Base-by-base conservation (phyloP, 192 early-diverging fungal genomes). In the Coemansia sp. region DNA sequence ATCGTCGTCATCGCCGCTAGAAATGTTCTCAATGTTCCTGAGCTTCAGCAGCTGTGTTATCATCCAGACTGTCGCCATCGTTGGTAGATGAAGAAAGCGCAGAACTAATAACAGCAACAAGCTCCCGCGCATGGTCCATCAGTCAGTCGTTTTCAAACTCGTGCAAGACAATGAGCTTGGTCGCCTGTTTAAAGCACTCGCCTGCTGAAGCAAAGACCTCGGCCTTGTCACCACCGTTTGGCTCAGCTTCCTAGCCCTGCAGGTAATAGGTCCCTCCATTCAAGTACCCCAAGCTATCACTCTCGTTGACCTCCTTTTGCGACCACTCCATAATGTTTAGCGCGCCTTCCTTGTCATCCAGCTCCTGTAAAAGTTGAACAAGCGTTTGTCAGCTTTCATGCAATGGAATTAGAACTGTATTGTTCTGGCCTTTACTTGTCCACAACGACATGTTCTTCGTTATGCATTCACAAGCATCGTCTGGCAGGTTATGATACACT, bases 211-310 rank as follows among this genome's bases (percentile, higher is more conserved):
- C 54, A 12, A 63, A 61, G 28, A 69, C 42, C 51, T 64, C 15
- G 26, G 52, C 25, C 67, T 63, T 80, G 48, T 69, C 71, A 17
- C 56, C 31, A 3, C 24, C 50, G 61, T 49, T 25, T 56, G 86
- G 83, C 8, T 85, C 80, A 11, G 74, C 61, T 47, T 92, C 88
- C 18, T 94, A 92, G 68, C 91, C 89, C 54, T 86, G 85, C 82
- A 88, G 83, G 61, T 90, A 90, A 64, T 96, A 94, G 38, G 88
- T 87, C 92, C 92, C 96, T 31, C 94, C 93, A 82, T 89, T 95
- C 54, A 99, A 84, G 74, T 99, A 99, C 92, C 93, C 96, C 34
- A 86, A 69, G 69, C 96, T 93, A 9, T 92, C 85, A 37, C 86
- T 88, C 67, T 96, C 87, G 73, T 99, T 95, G 77, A 96, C 89